Base-by-base conservation (phyloP, 305 asterid genomes). In the Fraxinus angustifolia region DNA sequence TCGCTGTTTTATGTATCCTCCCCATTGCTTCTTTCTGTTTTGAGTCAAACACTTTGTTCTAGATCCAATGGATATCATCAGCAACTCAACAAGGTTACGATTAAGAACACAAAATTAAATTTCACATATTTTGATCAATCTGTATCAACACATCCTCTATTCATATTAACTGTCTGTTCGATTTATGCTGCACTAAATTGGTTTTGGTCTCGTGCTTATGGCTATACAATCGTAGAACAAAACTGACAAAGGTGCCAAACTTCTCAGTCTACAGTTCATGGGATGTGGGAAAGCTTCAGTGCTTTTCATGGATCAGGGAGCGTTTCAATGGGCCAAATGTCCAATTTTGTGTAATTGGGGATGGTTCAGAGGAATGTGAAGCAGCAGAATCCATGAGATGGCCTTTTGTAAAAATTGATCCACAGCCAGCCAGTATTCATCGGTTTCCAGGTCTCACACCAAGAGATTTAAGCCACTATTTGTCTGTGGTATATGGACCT, bases 331-430 rank as follows among this genome's bases (percentile, higher is more conserved):
- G 91, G 79, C 88, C 93, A 48, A 88, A 94, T 6, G 90, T 87
- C 34, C 91, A 84, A 73, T 93, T 94, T 83, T 96, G 97, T 79
- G 96, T 83, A 11, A 91, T 96, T 30, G 97, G 99, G 48, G 97
- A 96, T 85, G 97, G 99, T 11, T 89, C 91, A 93, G 98, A 96
- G 90, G 99, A 96, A 88, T 91, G 99, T 67, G 90, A 90, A 86
- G 99, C 97, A 45, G 98, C 99, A 34, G 89, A 93, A 89, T 45
- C 87, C 65, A 91, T 93, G 98, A 87, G 76, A 83, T 95, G 98
- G 99, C 98, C 98, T 8, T 92, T 96, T 90, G 97, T 92, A 65
- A 91, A 92, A 89, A 87, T 95, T 8, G 97, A 91, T 83, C 90
- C 85, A 2, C 87, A 30, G 67, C 96, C 95, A 17, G 83, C 76